Evolutionary conservation across 805 yeast genomes (phyloP).

Genomic region (Monosporozyma yasuniensis): DNA sequence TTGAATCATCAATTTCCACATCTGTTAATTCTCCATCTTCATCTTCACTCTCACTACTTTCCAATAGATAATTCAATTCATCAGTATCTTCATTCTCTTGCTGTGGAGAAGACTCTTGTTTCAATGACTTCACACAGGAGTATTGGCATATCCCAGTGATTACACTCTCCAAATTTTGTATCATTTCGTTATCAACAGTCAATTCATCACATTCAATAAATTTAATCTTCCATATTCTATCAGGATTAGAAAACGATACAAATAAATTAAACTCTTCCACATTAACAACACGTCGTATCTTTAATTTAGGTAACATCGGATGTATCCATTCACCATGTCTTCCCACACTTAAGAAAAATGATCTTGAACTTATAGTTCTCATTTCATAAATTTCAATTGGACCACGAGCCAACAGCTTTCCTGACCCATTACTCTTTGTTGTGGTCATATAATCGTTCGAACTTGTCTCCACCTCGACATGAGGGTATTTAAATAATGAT

Average conservation of each 20-base stretch:
- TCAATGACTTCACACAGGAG: not conserved
- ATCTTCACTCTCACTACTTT: slow-evolving; percentile 7
- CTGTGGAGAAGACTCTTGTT: not conserved
- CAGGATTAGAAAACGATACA: slow-evolving; percentile 63
- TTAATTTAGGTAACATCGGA: slow-evolving; percentile 60
- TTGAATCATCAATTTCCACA: slow-evolving; percentile 1
- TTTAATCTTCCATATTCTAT: slow-evolving; percentile 59
- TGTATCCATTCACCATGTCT: slow-evolving; percentile 40
- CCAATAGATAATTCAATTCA: slow-evolving; percentile 20
- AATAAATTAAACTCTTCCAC: slow-evolving; percentile 37
- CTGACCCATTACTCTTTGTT: not conserved
- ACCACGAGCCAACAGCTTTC: slow-evolving; percentile 19
- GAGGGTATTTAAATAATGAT: slow-evolving; percentile 21
- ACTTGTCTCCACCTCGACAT: slow-evolving; percentile 19
- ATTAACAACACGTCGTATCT: slow-evolving; percentile 37
- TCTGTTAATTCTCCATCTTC: slow-evolving; percentile 7
- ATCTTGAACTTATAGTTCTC: slow-evolving; percentile 11
- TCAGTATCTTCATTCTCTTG: not conserved
- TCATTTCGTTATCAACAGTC: slow-evolving; percentile 1
- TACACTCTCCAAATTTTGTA: slow-evolving; percentile 27
- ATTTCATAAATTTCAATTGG: slow-evolving; percentile 24
- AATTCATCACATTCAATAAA: slow-evolving; percentile 16
- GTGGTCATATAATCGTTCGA: not conserved
- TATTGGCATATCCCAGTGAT: slow-evolving; percentile 17
- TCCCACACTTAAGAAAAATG: slow-evolving; percentile 27